These are phyloP conservation scores for Russula compacta DNA, from an alignment of 768 basidiomycete genomes.

Conservation along the genomic window DNA sequence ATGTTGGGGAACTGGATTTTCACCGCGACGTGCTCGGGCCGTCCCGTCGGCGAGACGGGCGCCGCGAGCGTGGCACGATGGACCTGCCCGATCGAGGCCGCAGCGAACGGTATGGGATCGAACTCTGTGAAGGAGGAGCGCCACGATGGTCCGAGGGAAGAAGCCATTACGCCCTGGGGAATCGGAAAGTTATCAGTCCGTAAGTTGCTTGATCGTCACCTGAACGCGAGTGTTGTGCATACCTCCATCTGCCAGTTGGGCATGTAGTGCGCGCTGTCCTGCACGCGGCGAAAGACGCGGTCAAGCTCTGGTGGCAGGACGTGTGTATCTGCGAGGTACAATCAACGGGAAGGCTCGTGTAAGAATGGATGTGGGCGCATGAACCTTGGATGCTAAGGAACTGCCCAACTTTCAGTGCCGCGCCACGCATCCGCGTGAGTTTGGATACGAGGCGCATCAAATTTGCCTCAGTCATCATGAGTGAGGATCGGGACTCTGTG, in stretches of 20 bases:
- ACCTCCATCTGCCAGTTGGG: constrained; percentile 98
- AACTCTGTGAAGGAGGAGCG: constrained; percentile 59
- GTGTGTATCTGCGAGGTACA: constrained; percentile 60
- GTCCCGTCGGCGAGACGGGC: constrained; percentile 43
- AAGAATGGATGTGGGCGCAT: not conserved
- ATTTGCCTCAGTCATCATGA: constrained; percentile 89
- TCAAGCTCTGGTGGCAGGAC: constrained; percentile 82
- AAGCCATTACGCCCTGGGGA: constrained; percentile 54
- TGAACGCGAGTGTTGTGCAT: constrained; percentile 13
- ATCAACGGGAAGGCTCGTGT: not conserved
- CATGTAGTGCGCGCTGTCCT: constrained; percentile 97
- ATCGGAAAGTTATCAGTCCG: not conserved
- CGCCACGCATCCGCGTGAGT: constrained; percentile 92
- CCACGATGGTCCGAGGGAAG: constrained; percentile 76
- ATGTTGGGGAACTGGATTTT: constrained; percentile 98
- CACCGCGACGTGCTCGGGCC: constrained; percentile 54
- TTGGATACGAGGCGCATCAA: constrained; percentile 84
- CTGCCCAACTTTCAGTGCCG: constrained; percentile 93
- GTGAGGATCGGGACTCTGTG: constrained; percentile 32
- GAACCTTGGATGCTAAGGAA: constrained; percentile 93
- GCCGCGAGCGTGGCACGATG: constrained; percentile 62
- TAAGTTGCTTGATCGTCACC: not conserved
- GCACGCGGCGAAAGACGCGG: constrained; percentile 79
- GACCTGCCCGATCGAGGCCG: constrained; percentile 96
- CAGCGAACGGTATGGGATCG: constrained; percentile 82